phyloP scores from a whole-genome alignment of 169 alveolate species.

The Eimeria maxima region DNA sequence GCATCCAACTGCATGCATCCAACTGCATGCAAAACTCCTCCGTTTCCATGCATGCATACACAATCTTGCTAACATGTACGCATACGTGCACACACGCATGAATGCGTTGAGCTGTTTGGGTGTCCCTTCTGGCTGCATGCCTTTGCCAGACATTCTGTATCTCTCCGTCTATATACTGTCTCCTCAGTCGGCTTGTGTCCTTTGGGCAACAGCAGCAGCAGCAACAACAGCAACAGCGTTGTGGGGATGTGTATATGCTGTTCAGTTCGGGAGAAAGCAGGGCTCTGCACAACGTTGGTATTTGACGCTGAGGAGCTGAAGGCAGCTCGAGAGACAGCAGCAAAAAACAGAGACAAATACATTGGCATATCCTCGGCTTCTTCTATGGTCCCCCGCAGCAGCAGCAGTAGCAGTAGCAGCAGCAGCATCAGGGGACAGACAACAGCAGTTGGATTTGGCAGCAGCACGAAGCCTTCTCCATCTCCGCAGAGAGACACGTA shows the following conservation, averaged over 20 bases:
- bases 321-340: constrained; percentile 72
- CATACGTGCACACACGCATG: too few relatives aligned
- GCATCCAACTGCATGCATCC: too few relatives aligned
- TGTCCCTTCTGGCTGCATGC: too few relatives aligned
- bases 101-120: too few relatives aligned
- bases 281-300: constrained; percentile 42
- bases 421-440: constrained; percentile 52
- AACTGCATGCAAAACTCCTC: too few relatives aligned
- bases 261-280: constrained; percentile 81
- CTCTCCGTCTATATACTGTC: too few relatives aligned
- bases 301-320: constrained; percentile 71
- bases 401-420: constrained; percentile 73
- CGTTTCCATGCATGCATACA: background rate
- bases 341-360: constrained; percentile 67
- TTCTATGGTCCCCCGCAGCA: constrained; percentile 28
- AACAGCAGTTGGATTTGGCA: constrained; percentile 11
- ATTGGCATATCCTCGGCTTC: constrained; percentile 61
- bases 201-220: constrained; percentile 39
- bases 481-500: constrained; percentile 3
- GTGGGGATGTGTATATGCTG: background rate
- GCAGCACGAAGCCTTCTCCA: background rate
- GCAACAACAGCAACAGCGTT: constrained; percentile 6
- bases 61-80: background rate
- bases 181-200: too few relatives aligned
- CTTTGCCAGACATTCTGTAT: too few relatives aligned